A percentile compares a stretch with the other conserved stretches of the same genome.
phyloP scores from a whole-genome alignment of 768 basidiomycete species.

The Exsudoporus frostii region DNA sequence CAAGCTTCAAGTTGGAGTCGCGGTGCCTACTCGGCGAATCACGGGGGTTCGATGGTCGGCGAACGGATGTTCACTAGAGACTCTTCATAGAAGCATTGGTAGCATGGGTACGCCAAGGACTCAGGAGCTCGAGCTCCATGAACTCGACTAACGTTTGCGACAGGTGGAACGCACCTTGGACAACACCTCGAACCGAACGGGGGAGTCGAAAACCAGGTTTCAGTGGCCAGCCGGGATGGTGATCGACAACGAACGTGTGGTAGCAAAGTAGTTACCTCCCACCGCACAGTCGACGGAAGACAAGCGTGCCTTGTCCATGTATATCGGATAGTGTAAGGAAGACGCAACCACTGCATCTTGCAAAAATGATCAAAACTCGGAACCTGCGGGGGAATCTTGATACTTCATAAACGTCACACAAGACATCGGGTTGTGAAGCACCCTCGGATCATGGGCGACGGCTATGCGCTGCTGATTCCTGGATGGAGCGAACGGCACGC shows the following conservation, averaged over 20 bases:
- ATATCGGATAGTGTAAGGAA: background rate
- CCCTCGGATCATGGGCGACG: conserved; percentile 18
- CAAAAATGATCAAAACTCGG: background rate
- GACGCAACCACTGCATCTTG: background rate
- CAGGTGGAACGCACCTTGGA: background rate
- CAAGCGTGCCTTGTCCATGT: background rate
- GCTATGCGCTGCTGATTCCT: conserved; percentile 7
- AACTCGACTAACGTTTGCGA: background rate
- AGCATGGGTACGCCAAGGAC: too few relatives aligned
- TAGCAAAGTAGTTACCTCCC: background rate
- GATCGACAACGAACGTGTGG: background rate
- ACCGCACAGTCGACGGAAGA: background rate
- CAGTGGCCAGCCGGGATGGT: background rate
- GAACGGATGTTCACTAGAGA: background rate
- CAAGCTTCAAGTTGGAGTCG: background rate
- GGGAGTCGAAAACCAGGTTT: background rate
- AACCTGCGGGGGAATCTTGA: background rate
- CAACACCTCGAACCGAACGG: background rate
- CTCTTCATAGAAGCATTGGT: conserved; percentile 1
- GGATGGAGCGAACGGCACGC: background rate
- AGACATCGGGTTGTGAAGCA: conserved; percentile 6
- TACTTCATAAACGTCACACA: background rate
- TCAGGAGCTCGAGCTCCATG: background rate
- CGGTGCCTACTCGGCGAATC: conserved; percentile 6
- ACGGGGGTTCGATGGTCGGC: background rate